phyloP scores from a whole-genome alignment of 208 protist genomes.

The Trypanosoma mega region DNA sequence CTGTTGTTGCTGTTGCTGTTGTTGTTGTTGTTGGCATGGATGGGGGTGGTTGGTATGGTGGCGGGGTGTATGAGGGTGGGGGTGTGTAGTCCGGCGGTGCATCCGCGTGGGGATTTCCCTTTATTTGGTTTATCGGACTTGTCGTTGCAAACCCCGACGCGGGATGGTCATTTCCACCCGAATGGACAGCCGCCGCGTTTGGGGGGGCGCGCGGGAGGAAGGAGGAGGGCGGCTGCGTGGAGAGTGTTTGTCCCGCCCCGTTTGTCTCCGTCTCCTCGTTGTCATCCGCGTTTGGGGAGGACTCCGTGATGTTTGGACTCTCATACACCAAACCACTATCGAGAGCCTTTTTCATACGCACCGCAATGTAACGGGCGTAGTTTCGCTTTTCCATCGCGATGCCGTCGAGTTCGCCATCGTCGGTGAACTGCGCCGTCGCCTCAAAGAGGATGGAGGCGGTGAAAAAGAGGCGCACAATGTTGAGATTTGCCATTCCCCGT shows the following conservation, averaged over 20 bases:
- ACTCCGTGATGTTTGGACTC: conserved; percentile 35
- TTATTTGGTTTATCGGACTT: neutral
- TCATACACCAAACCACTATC: conserved; percentile 49
- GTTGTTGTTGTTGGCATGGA: conserved; percentile 10
- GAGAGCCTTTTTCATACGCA: conserved; percentile 72
- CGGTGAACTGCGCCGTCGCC: conserved; percentile 78
- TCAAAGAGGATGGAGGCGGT: conserved; percentile 67
- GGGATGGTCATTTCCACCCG: too few species aligned
- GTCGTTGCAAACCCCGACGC: too few species aligned
- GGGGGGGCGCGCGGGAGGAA: too few species aligned
- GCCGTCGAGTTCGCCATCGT: conserved; percentile 52
- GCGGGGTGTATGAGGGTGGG: too few species aligned
- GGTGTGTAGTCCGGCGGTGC: too few species aligned
- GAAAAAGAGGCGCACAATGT: conserved; percentile 72
- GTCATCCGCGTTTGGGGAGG: neutral
- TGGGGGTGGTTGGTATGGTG: neutral
- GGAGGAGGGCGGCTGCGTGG: too few species aligned
- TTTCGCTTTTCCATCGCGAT: conserved; percentile 67
- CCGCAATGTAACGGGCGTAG: conserved; percentile 80
- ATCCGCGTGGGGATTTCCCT: too few species aligned
- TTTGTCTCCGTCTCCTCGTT: neutral
- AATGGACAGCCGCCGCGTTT: too few species aligned
- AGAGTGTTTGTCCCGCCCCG: too few species aligned
- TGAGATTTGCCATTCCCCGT: conserved; percentile 35
- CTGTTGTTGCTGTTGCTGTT: conserved; percentile 12